Percentiles rank a stretch among this genome's conserved stretches.
Conservation (phyloP, 768 basidiomycete species). For the Auriscalpium microsporum region DNA sequence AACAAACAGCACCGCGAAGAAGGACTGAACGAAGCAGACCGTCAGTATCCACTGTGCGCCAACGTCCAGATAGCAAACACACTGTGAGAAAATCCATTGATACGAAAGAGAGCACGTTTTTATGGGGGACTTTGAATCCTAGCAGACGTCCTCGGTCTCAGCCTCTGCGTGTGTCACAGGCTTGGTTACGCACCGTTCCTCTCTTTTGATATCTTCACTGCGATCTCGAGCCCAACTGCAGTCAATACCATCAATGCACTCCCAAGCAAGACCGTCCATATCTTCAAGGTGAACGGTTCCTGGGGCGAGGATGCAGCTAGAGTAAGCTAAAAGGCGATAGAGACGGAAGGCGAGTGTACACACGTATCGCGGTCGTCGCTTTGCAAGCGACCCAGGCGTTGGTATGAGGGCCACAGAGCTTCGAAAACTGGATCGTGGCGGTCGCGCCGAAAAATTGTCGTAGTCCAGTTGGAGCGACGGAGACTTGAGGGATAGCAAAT, state of each 20-base stretch:
- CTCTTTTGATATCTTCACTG: background rate
- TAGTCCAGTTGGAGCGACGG: background rate
- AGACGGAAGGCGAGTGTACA: background rate
- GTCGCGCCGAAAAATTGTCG: background rate
- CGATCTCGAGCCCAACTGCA: slow-evolving; percentile 9
- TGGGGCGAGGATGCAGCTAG: background rate
- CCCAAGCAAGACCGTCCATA: slow-evolving; percentile 4
- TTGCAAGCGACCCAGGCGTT: background rate
- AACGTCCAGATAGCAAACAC: slow-evolving; percentile 19
- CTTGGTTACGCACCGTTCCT: slow-evolving; percentile 1
- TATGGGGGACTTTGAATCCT: slow-evolving; percentile 48
- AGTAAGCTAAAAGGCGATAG: background rate
- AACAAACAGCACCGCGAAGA: slow-evolving; percentile 47
- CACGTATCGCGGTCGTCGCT: slow-evolving; percentile 1
- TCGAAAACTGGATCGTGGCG: background rate
- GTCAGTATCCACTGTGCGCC: background rate
- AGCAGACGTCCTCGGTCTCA: background rate
- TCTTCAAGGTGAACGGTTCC: slow-evolving; percentile 2
- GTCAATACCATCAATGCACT: background rate
- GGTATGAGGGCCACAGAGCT: slow-evolving; percentile 4
- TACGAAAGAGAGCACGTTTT: slow-evolving; percentile 40
- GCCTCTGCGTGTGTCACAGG: background rate
- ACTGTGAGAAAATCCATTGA: slow-evolving; percentile 38
- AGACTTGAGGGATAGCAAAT: background rate
- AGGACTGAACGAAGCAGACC: slow-evolving; percentile 32